Percentiles rank a stretch among this genome's conserved stretches.
phyloP scores from a whole-genome alignment of 352 stramenopile species.

The Peronospora belbahrii region DNA sequence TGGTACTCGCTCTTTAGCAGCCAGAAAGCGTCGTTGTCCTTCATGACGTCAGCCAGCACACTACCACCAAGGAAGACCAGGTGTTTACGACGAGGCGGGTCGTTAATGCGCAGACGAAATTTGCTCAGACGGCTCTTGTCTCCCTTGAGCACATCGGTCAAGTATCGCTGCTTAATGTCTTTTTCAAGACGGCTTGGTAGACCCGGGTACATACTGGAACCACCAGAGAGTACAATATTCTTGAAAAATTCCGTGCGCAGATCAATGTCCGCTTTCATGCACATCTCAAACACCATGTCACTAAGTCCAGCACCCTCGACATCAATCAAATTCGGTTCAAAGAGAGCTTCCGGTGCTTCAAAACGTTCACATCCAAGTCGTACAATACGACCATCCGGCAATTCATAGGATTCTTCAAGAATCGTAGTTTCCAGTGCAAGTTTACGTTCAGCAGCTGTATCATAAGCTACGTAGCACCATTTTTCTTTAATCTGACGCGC shows the following conservation, averaged over 20 bases:
- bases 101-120: constrained; percentile 92
- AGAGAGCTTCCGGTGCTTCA: constrained; percentile 93
- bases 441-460: constrained; percentile 80
- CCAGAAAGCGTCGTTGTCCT: constrained; percentile 92
- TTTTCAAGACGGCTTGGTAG: constrained; percentile 90
- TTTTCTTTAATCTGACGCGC: constrained; percentile 93
- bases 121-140: constrained; percentile 87
- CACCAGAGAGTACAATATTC: constrained; percentile 93
- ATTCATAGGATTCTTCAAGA: constrained; percentile 87
- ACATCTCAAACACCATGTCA: constrained; percentile 98
- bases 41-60: constrained; percentile 92
- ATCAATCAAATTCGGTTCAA: constrained; percentile 95
- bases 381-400: constrained; percentile 97
- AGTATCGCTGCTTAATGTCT: constrained; percentile 63
- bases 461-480: constrained; percentile 90
- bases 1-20: constrained; percentile 92
- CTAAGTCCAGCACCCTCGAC: constrained; percentile 92
- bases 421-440: constrained; percentile 88
- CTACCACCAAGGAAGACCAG: constrained; percentile 91
- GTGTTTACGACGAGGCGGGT: constrained; percentile 93
- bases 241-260: constrained; percentile 95
- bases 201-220: constrained; percentile 94
- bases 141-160: constrained; percentile 82
- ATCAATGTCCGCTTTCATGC: constrained; percentile 94
- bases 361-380: constrained; percentile 93